phyloP scores from a whole-genome alignment of 2,329 filamentous ascomycete genomes.

The Pseudogymnoascus sp. region DNA sequence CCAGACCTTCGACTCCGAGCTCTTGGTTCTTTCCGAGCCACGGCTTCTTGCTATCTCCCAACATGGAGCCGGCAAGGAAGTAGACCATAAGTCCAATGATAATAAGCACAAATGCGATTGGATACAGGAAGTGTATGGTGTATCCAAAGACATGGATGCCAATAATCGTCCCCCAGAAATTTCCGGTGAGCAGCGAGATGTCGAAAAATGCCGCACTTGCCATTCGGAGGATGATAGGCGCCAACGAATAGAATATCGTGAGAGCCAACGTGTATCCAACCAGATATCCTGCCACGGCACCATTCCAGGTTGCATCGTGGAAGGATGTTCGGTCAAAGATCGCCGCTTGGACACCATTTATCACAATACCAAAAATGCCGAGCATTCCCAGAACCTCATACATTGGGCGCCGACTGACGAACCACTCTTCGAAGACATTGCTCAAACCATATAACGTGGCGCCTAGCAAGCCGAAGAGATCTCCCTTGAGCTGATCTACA shows the following conservation, averaged over 20 bases:
- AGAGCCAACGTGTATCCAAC: slow-evolving; percentile 83
- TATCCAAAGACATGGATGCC: slow-evolving; percentile 79
- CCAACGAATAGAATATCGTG: slow-evolving; percentile 76
- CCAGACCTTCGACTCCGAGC: slow-evolving; percentile 66
- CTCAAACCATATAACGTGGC: slow-evolving; percentile 84
- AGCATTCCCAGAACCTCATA: slow-evolving; percentile 93
- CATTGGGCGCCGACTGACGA: slow-evolving; percentile 75
- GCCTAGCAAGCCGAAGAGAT: slow-evolving; percentile 82
- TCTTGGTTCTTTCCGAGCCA: slow-evolving; percentile 89
- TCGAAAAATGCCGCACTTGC: slow-evolving; percentile 92
- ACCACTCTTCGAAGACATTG: slow-evolving; percentile 91
- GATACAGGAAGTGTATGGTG: slow-evolving; percentile 80
- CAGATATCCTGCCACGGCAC: slow-evolving; percentile 67
- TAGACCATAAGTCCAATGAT: slow-evolving; percentile 79
- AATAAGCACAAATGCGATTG: slow-evolving; percentile 90
- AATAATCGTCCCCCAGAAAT: slow-evolving; percentile 95
- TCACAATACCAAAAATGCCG: slow-evolving; percentile 76
- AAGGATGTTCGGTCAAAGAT: slow-evolving; percentile 84
- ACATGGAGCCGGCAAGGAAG: slow-evolving; percentile 70
- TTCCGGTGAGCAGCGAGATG: slow-evolving; percentile 84
- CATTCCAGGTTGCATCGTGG: slow-evolving; percentile 53
- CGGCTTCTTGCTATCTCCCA: slow-evolving; percentile 88
- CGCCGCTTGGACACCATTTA: slow-evolving; percentile 82
- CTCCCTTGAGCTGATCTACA: slow-evolving; percentile 74
- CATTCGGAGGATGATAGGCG: slow-evolving; percentile 81